Evolutionary conservation across 2,329 filamentous ascomycete genomes (phyloP).

Genomic region (Fusarium verticillioides): DNA sequence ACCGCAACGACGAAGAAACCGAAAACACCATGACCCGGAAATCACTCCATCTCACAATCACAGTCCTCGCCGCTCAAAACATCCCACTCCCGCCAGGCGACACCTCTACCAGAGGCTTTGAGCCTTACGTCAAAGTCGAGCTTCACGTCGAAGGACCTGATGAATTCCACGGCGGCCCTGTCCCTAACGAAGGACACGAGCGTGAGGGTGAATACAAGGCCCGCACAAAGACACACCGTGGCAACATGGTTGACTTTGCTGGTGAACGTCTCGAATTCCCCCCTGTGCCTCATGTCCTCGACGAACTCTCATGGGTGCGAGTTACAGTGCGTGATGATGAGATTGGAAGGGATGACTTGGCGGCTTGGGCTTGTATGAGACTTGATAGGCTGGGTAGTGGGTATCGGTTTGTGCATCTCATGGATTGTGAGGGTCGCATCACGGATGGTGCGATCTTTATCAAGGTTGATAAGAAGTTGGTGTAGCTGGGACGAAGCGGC

Average conservation of each 20-base stretch:
- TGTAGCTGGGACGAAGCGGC: conserved; percentile 19
- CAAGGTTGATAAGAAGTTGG: conserved; percentile 72
- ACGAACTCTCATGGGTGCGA: conserved; percentile 77
- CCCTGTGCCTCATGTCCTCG: conserved; percentile 66
- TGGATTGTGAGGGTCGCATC: conserved; percentile 73
- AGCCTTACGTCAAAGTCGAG: conserved; percentile 85
- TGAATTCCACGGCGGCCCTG: conserved; percentile 52
- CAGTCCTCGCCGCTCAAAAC: conserved; percentile 80
- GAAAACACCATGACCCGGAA: conserved; percentile 58
- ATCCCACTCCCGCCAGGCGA: conserved; percentile 72
- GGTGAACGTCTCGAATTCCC: conserved; percentile 69
- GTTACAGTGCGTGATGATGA: conserved; percentile 92
- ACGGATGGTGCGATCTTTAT: conserved; percentile 79
- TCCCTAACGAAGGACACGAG: conserved; percentile 54
- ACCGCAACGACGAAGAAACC: conserved; percentile 33
- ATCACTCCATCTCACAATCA: conserved; percentile 76
- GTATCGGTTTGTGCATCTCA: conserved; percentile 80
- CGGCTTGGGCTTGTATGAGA: conserved; percentile 89
- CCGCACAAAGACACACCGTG: conserved; percentile 67
- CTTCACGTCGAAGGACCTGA: conserved; percentile 80
- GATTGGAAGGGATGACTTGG: conserved; percentile 79
- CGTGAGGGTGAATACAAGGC: conserved; percentile 64
- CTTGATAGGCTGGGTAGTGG: conserved; percentile 83
- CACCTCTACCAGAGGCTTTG: conserved; percentile 66
- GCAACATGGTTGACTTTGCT: conserved; percentile 71